Percentiles rank a stretch among this genome's conserved stretches.
phyloP scores from a whole-genome alignment of 2,329 filamentous ascomycete species.

The Dothideomycetes sp. region DNA sequence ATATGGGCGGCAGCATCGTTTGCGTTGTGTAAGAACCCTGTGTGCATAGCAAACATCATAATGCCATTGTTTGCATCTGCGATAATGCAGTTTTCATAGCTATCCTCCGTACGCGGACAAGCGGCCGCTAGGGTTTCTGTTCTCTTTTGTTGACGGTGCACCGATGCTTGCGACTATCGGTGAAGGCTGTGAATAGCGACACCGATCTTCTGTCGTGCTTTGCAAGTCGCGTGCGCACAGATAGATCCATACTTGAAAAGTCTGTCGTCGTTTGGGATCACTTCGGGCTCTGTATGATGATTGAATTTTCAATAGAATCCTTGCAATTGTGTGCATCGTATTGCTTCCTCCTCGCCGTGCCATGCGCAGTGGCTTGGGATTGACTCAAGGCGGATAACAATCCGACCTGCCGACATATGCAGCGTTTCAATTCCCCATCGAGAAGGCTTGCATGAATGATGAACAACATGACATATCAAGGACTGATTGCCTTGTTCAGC shows the following conservation, averaged over 20 bases:
- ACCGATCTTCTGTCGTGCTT: neutral
- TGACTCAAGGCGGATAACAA: slow-evolving; percentile 9
- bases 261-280: neutral
- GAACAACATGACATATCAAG: slow-evolving; percentile 9
- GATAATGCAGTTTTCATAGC: slow-evolving; percentile 2
- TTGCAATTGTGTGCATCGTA: too few species aligned
- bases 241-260: neutral
- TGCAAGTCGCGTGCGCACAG: slow-evolving; percentile 5
- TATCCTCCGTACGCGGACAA: too few species aligned
- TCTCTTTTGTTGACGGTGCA: too few species aligned
- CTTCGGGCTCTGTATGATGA: neutral
- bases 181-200: too few species aligned
- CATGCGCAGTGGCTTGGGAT: slow-evolving; percentile 9
- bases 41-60: slow-evolving; percentile 4
- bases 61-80: slow-evolving; percentile 1
- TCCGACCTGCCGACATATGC: too few species aligned
- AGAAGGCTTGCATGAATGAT: slow-evolving; percentile 8
- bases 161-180: too few species aligned
- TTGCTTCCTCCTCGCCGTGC: neutral
- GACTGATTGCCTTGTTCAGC: slow-evolving; percentile 11
- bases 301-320: neutral
- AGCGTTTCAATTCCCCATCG: too few species aligned
- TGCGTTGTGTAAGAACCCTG: neutral
- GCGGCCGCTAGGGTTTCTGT: too few species aligned
- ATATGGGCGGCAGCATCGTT: neutral